Base-by-base conservation (phyloP, 108 stramenopile genomes). In the Cyclotella atomus region DNA sequence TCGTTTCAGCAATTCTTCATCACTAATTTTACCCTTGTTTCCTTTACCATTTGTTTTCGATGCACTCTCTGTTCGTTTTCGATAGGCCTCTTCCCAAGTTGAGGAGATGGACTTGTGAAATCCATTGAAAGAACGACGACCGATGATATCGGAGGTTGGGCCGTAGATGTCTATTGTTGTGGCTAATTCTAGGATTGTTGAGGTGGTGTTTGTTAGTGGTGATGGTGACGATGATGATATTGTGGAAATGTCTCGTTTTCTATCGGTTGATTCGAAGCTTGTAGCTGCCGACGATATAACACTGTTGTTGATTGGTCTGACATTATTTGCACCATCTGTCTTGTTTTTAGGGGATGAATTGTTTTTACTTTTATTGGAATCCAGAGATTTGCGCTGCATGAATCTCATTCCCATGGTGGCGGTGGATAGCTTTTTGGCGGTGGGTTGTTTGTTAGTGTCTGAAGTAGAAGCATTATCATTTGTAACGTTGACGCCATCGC, bases 361-460 rank as follows among this genome's bases (percentile, higher is more conserved):
- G n/a, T 21, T 52, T 17, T 41, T 41, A 12, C 38, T 12, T 28
- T 57, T 61, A 30, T 38, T 47, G 36, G 70, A 61, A 15, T 71
- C 65, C 19, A 75, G 68, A 14, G 56, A 53, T 65, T 85, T 84
- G 38, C 88, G 88, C 65, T 93, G 83, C 92, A 93, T 93, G 61
- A 93, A 93, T 73, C 88, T 70, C 92, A 93, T 93, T 41, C 88
- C 88, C 89, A 93, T 88, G n/a, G 92, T 93, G 20, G 86, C 81
- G n/a, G 78, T 83, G 38, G 92, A 91, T 14, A 93, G 64, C 34
- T 76, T 75, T 72, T 93, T 93, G 29, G 73, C 54, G 30, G 67
- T 17, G 3, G 3, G 46, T n/a, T 49, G 25, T 21, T 43, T 53
- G 74, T 38, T 30, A 44, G 55, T 32, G 56, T n/a, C n/a, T n/a